Evolutionary conservation across 495 filamentous ascomycete genomes (phyloP), one percentile per base, ranked within the genome.

Genomic region (Penicillium lagena): DNA sequence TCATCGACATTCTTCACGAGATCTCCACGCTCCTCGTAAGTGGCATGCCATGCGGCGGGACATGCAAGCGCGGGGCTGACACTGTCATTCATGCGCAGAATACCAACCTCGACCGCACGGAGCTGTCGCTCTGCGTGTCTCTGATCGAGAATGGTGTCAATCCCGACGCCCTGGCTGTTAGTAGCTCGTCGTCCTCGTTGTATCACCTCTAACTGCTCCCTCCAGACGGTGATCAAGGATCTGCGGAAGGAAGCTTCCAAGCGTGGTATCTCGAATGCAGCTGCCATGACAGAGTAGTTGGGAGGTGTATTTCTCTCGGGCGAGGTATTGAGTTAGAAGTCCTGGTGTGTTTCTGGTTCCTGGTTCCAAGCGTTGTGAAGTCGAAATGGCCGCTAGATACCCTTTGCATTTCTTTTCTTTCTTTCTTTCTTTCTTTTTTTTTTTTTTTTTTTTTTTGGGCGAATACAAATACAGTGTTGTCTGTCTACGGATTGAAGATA

Each of bases 91-190:
- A 8, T 12, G 10, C 22, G 37, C 50, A 96, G 93, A 96, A 97
- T 62, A 95, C 90, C 29, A 76, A 93, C 51, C 81, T 98, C 29
- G 89, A 95, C 63, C 80, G 93, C 13, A 84, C 86, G 32, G 88
- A 89, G 8, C 77, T 98, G 10, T 95, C 90, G 8, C 82, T 94
- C 43, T 98, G 93, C 59, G 91, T 97, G 43, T 95, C 89, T 35
- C 77, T 98, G 56, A 89, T 98, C 49, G 93, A 98, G 67, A 96
- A 96, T 63, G 94, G 94, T 7, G 88, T 96, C 9, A 95, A 94
- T 64, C 93, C 93, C 7, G 93, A 97, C 60, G 94, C 90, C 8
- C 70, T 98, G 11, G 91, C 91, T 29, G 93, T 96, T 76, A 33
- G 37, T 12, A 38, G 34, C 45, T 39, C 9, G 48, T n/a, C 9